Conservation (phyloP, 805 yeast species). For the Millerago galiae region DNA sequence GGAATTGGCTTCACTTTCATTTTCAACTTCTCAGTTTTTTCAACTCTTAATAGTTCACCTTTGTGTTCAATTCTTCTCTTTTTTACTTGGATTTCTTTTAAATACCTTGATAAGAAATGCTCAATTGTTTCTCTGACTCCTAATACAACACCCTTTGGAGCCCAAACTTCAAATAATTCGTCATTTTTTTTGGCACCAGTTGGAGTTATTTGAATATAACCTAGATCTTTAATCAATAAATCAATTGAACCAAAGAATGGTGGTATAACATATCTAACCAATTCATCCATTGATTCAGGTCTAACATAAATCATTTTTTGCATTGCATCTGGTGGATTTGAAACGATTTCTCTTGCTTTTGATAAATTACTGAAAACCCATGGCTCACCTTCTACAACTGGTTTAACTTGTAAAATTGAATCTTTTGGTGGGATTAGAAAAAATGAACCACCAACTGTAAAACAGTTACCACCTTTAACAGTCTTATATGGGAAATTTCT, state of each 20-base stretch:
- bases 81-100: conserved; percentile 24
- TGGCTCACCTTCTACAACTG: conserved; percentile 33
- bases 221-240: conserved; percentile 57
- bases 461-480: conserved; percentile 37
- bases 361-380: conserved; percentile 25
- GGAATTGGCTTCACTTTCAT: conserved; percentile 19
- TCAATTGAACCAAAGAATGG: conserved; percentile 68
- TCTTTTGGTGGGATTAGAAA: conserved; percentile 48
- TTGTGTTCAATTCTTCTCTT: conserved; percentile 18
- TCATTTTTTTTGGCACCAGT: conserved; percentile 39
- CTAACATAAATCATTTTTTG: conserved; percentile 24
- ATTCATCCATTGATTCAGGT: conserved; percentile 24
- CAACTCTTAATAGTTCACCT: conserved; percentile 7
- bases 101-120: conserved; percentile 28
- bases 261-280: conserved; percentile 49
- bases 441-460: conserved; percentile 56
- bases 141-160: conserved; percentile 50
- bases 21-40: conserved; percentile 12
- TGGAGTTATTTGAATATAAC: conserved; percentile 54
- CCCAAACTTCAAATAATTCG: conserved; percentile 41
- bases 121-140: conserved; percentile 49
- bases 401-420: conserved; percentile 41
- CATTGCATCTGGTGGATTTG: conserved; percentile 22
- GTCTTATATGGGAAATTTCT: conserved; percentile 27
- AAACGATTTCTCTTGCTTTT: conserved; percentile 27